Evolutionary conservation across 1,284 basidiomycete species (phyloP), one percentile per base, ranked within the genome.

Genomic region (Puccinia triticina): DNA sequence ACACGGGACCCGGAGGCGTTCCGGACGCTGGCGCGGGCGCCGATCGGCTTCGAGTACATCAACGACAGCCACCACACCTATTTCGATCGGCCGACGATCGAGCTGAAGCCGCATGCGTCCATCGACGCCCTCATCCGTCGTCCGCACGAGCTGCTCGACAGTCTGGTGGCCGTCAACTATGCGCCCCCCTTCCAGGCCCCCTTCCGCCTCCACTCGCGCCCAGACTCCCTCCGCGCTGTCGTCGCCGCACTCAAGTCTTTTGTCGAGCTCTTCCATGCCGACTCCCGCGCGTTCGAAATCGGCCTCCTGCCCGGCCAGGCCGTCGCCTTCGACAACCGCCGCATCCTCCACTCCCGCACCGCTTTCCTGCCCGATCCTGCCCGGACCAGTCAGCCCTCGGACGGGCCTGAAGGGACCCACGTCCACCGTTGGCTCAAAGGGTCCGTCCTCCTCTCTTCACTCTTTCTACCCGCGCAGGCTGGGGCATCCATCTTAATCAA

Each of bases 161-260:
- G 48, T 64, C 1, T 94, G 83, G 88, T 88, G 61, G 90, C 91
- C 83, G 90, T 98, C 86, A 97, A 96, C 88, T 98, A 97, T 88
- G 93, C 93, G 4, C 96, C 96, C 0, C 96, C 96, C 0, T 99
- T 98, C 90, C 95, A 98, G 88, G 94, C 93, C 0, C 93, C 93
- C 0, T 74, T 87, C 11, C 85, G 87, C 1, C 74, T 79, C 83
- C 14, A 64, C 83, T 7, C 57, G 81, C n/a, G n/a, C 18, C 66
- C 43, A 1, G 55, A 59, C 69, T 93, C 26, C 3, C 7, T 93
- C 12, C 12, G 12, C 84, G 85, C 88, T 0, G 94, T 0, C 88
- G 97, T 3, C 85, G 87, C 4, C 86, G 87, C 14, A 98, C 95
- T 85, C 90, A 92, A 10, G 86, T 87, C 0, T 85, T 92, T 26